These are phyloP conservation scores for Aphanomyces stellatus DNA, from an alignment of 352 stramenopile species.

Conservation along the genomic window DNA sequence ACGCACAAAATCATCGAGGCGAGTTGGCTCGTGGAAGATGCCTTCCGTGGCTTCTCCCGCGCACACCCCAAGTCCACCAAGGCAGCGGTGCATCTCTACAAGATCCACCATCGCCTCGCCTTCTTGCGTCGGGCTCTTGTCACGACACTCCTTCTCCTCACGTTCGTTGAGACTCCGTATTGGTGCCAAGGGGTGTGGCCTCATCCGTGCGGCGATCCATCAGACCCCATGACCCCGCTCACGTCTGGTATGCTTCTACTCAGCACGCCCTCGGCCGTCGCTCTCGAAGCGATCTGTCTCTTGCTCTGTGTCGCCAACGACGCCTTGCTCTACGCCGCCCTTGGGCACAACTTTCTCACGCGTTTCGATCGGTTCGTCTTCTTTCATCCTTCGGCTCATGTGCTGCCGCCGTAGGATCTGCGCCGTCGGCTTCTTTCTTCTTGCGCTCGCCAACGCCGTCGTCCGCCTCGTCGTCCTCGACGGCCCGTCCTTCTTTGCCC, in stretches of 20 bases:
- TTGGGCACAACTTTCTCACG: not conserved
- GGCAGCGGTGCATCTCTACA: not conserved
- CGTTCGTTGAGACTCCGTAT: conserved; percentile 48
- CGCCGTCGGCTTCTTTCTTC: not conserved
- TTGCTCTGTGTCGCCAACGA: not conserved
- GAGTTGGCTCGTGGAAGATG: conserved; percentile 16
- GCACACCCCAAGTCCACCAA: not conserved
- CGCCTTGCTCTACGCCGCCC: not conserved
- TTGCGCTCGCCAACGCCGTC: conserved; percentile 19
- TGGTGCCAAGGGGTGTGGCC: conserved; percentile 38
- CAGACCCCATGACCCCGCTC: conserved; percentile 66
- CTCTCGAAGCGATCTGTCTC: not conserved
- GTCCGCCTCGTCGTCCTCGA: not conserved
- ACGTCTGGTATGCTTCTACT: conserved; percentile 74
- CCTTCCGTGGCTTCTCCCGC: conserved; percentile 5
- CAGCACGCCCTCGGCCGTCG: conserved; percentile 36
- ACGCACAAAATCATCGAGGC: not conserved
- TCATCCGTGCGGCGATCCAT: conserved; percentile 52
- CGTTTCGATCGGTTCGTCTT: conserved; percentile 1
- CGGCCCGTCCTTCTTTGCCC: not conserved
- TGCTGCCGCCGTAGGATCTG: not conserved
- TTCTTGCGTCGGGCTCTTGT: conserved; percentile 40
- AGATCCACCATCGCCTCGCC: conserved; percentile 36
- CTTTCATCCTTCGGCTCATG: not conserved
- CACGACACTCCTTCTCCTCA: conserved; percentile 32